Evolutionary conservation across 371 early-diverging fungal genomes (phyloP).

Genomic region (Rhizopus stolonifer): DNA sequence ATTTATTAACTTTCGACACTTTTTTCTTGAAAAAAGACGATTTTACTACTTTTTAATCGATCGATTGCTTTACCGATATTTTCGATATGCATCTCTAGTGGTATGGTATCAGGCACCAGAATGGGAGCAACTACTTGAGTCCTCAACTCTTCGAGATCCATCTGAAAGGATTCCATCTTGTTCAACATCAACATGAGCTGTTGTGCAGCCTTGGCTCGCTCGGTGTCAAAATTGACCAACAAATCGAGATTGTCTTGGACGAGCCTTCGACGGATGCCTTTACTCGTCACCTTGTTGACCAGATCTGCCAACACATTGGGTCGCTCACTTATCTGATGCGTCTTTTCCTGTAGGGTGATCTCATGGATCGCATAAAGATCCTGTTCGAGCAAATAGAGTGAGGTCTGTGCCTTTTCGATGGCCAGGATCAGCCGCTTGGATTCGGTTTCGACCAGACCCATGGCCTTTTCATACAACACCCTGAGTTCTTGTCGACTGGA

Average conservation of each 20-base stretch:
- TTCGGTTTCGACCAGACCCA: slow-evolving; percentile 47
- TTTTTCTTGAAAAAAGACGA: slow-evolving; percentile 29
- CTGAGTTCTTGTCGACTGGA: slow-evolving; percentile 38
- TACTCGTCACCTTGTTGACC: slow-evolving; percentile 33
- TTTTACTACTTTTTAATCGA: slow-evolving; percentile 39
- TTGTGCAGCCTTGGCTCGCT: slow-evolving; percentile 34
- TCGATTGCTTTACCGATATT: slow-evolving; percentile 48
- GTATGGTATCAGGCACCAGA: slow-evolving; percentile 35
- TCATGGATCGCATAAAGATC: slow-evolving; percentile 45
- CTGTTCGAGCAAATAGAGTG: slow-evolving; percentile 36
- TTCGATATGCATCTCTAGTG: slow-evolving; percentile 49
- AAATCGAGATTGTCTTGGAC: slow-evolving; percentile 43
- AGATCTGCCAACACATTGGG: slow-evolving; percentile 37
- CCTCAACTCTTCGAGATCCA: slow-evolving; percentile 51
- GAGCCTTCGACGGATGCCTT: slow-evolving; percentile 27
- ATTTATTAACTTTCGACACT: background rate
- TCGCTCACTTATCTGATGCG: slow-evolving; percentile 32
- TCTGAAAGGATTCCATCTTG: slow-evolving; percentile 46
- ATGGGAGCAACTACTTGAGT: slow-evolving; percentile 44
- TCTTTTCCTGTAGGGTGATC: slow-evolving; percentile 38
- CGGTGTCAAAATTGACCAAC: slow-evolving; percentile 32
- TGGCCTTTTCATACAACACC: slow-evolving; percentile 38
- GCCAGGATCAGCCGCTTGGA: slow-evolving; percentile 35
- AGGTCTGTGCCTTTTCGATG: slow-evolving; percentile 32
- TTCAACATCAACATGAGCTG: slow-evolving; percentile 38